These are phyloP conservation scores for Dendrobium huoshanense DNA, from an alignment of 106 monocot species.

Conservation along the genomic window DNA sequence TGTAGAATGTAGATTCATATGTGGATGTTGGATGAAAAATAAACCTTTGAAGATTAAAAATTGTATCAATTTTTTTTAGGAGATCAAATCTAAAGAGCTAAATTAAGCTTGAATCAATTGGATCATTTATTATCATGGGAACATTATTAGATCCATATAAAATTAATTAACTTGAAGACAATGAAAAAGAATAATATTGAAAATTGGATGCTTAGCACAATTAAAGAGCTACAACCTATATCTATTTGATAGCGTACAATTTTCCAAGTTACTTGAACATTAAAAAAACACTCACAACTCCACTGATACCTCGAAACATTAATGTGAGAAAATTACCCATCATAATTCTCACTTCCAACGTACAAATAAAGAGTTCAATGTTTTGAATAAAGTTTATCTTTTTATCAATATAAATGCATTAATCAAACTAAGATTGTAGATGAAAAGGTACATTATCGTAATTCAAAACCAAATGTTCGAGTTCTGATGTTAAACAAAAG, in stretches of 20 bases:
- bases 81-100: background rate
- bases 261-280: too few relatives aligned
- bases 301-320: background rate
- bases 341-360: background rate
- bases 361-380: background rate
- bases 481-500: background rate
- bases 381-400: background rate
- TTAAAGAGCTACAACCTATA: background rate
- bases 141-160: background rate
- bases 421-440: background rate
- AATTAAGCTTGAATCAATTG: background rate
- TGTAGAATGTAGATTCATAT: too few relatives aligned
- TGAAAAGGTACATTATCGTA: background rate
- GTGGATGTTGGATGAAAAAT: background rate
- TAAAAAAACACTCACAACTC: background rate
- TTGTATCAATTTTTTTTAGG: background rate
- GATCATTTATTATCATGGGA: background rate
- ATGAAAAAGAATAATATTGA: background rate
- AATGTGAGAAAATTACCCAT: background rate
- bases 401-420: background rate
- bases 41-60: background rate
- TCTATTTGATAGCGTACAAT: too few relatives aligned
- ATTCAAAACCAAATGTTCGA: background rate
- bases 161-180: background rate
- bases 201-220: background rate